Evolutionary conservation across 2,329 filamentous ascomycete genomes (phyloP), one percentile per base, ranked within the genome.

Genomic region (Orbilia ellipsospora): DNA sequence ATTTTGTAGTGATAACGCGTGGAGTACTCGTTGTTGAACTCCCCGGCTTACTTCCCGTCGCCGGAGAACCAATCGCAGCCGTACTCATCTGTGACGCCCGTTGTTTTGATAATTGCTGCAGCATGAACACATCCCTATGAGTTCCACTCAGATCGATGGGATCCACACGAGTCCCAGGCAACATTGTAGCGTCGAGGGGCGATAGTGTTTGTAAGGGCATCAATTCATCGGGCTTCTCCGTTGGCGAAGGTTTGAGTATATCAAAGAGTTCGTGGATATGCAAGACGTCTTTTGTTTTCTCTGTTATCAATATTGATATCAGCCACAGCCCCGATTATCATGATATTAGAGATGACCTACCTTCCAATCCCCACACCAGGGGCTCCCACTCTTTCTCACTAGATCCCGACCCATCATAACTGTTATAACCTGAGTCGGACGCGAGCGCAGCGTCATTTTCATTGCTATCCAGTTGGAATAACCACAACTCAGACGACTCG

Each of bases 341-440:
- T 4, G 20, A 36, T 15, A n/a, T 10, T 42, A n/a, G 44, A 48
- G 13, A 48, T 23, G 23, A 60, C 57, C 8, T 63, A 74, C 70
- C 70, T 20, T 74, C 70, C 12, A 74, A 31, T 16, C 70, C 70
- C 70, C 70, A 74, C 4, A 74, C 63, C 70, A 68, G 20, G 36
- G 70, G 70, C 42, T 74, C 70, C 70, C 70, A 74, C 36, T 56
- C 70, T 26, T 74, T 74, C 40, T 74, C 70, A n/a, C 62, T 63
- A 7, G 63, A 16, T 1, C 70, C 63, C 8, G 63, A 74, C 48
- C 70, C 70, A 67, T 74, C 70, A 50, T 74, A 74, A 23, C 62
- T 74, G n/a, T 67, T 74, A 23, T 74, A 74, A 16, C 70, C 70
- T 26, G 70, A 74, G 42, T 74, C 70, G 10, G 70, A 74, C 20